Conservation (phyloP, 2,329 filamentous ascomycete species). For the Septoria linicola region DNA sequence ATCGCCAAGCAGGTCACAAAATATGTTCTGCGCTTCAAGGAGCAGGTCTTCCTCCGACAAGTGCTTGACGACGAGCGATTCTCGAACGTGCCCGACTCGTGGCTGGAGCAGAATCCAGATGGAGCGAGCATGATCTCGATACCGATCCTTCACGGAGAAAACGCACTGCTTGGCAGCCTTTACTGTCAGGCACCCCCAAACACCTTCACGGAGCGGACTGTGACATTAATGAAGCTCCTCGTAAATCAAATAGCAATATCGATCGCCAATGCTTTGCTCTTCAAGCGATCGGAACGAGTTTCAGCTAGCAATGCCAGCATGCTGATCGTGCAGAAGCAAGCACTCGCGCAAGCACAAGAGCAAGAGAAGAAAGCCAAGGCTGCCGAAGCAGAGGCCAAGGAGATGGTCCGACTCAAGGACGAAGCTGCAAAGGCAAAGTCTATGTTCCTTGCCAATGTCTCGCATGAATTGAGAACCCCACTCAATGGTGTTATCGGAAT, state of each 20-base stretch:
- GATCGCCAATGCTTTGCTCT: conserved; percentile 62
- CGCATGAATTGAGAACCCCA: conserved; percentile 58
- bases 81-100: conserved; percentile 69
- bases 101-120: conserved; percentile 65
- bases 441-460: conserved; percentile 64
- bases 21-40: conserved; percentile 74
- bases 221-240: conserved; percentile 59
- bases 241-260: conserved; percentile 74
- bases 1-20: conserved; percentile 75
- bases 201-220: conserved; percentile 70
- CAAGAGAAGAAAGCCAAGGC: conserved; percentile 74
- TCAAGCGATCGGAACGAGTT: conserved; percentile 70
- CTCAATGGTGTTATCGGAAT: conserved; percentile 58
- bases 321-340: conserved; percentile 73
- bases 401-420: conserved; percentile 77
- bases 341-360: conserved; percentile 68
- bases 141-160: conserved; percentile 71
- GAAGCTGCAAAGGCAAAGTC: conserved; percentile 81
- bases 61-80: conserved; percentile 74
- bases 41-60: conserved; percentile 72
- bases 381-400: conserved; percentile 72
- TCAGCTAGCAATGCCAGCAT: conserved; percentile 76
- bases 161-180: conserved; percentile 68
- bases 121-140: conserved; percentile 78
- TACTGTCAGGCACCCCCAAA: conserved; percentile 74